A percentile compares a stretch with the other conserved stretches of the same genome.
phyloP scores from a whole-genome alignment of 2,329 filamentous ascomycete species.

The Penicillium sp. region DNA sequence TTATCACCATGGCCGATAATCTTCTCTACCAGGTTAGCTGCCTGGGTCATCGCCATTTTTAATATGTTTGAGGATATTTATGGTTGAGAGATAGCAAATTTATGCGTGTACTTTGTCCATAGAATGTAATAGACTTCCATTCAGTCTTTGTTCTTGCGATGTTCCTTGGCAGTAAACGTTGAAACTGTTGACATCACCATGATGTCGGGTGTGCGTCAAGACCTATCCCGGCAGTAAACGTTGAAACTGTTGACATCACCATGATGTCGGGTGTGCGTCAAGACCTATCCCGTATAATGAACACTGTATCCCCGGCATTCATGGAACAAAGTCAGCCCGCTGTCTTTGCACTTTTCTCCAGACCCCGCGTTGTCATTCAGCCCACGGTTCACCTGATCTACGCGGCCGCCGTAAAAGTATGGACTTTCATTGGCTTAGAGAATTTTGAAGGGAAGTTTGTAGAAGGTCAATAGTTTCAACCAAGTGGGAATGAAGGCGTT shows the following conservation, averaged over 20 bases:
- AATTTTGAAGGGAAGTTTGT: not conserved
- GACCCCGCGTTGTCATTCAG: not conserved
- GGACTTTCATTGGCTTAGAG: too few relatives aligned
- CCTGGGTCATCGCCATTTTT: constrained; percentile 61
- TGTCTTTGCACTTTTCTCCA: not conserved
- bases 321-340: not conserved
- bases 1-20: constrained; percentile 65
- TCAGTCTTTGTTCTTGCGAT: not conserved
- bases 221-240: too few relatives aligned
- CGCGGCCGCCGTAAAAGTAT: not conserved
- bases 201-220: not conserved
- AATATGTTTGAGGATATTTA: not conserved
- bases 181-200: not conserved
- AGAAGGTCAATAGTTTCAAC: not conserved
- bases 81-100: not conserved
- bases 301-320: not conserved
- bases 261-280: not conserved
- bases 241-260: too few relatives aligned
- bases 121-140: not conserved
- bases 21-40: constrained; percentile 66
- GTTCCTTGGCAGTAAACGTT: not conserved
- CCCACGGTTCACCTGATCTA: not conserved
- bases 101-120: not conserved
- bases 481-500: rapidly evolving
- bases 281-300: not conserved